A percentile compares a stretch with the other conserved stretches of the same genome.
These are phyloP conservation scores for Debaryomyces robertsiae DNA, from an alignment of 1,139 yeast species.

Conservation along the genomic window DNA sequence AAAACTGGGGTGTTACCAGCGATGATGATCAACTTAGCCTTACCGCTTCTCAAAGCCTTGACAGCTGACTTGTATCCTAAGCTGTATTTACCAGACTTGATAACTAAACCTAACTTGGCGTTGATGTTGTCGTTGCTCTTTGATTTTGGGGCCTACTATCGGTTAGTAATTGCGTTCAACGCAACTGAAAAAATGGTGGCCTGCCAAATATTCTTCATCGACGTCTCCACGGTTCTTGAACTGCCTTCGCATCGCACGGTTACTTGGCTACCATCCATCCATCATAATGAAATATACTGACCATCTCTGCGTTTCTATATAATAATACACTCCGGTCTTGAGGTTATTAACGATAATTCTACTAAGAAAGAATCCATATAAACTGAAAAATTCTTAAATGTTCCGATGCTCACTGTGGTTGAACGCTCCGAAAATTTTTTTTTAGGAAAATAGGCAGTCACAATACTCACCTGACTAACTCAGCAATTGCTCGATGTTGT, in stretches of 20 bases:
- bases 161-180: slow-evolving; percentile 31
- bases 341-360: slow-evolving; percentile 10
- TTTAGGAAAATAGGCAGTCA: slow-evolving; percentile 19
- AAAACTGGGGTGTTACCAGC: slow-evolving; percentile 99
- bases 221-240: too few species aligned
- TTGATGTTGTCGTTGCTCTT: slow-evolving; percentile 93
- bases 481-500: not conserved
- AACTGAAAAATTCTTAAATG: slow-evolving; percentile 10
- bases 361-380: slow-evolving; percentile 11
- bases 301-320: slow-evolving; percentile 88
- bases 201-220: slow-evolving; percentile 1
- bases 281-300: slow-evolving; percentile 57
- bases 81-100: slow-evolving; percentile 99
- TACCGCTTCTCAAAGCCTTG: slow-evolving; percentile 98
- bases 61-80: slow-evolving; percentile 99
- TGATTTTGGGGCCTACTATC: slow-evolving; percentile 83
- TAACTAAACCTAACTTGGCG: slow-evolving; percentile 97
- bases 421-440: slow-evolving; percentile 7
- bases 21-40: slow-evolving; percentile 96
- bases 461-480: slow-evolving; percentile 17
- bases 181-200: slow-evolving; percentile 5
- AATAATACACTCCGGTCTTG: slow-evolving; percentile 88
- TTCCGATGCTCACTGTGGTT: slow-evolving; percentile 8
- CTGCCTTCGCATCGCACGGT: not conserved
- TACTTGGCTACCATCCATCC: slow-evolving; percentile 3